phyloP scores from a whole-genome alignment of 2,329 filamentous ascomycete genomes.

The Mariannaea sp. region DNA sequence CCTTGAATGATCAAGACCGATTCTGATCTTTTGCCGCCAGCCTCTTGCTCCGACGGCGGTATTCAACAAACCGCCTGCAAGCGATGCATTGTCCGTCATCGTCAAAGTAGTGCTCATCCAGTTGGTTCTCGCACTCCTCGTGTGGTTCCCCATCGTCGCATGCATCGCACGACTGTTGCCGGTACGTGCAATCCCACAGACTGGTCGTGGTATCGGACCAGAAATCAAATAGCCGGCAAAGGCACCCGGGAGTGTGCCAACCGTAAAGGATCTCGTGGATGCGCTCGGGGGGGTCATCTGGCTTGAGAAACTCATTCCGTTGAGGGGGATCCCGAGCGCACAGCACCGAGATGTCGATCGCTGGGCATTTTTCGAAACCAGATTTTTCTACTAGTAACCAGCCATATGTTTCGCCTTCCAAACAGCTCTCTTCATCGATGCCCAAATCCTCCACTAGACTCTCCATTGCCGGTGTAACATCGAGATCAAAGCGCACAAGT shows the following conservation, averaged over 20 bases:
- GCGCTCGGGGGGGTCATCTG: neutral
- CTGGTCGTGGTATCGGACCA: neutral
- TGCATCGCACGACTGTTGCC: neutral
- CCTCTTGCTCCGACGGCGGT: slow-evolving; percentile 19
- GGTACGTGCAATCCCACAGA: slow-evolving; percentile 19
- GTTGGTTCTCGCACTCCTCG: slow-evolving; percentile 11
- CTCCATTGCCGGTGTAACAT: slow-evolving; percentile 6
- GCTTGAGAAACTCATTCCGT: neutral
- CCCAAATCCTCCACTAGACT: neutral
- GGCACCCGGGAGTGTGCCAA: slow-evolving; percentile 3
- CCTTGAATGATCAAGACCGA: too few species aligned
- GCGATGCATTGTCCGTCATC: slow-evolving; percentile 25
- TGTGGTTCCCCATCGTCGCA: slow-evolving; percentile 12
- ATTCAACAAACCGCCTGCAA: slow-evolving; percentile 13
- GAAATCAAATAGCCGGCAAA: neutral
- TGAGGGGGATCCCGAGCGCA: slow-evolving; percentile 1
- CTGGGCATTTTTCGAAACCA: neutral
- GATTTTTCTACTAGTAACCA: slow-evolving; percentile 15
- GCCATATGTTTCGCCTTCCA: slow-evolving; percentile 8
- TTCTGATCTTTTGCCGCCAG: neutral
- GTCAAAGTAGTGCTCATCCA: slow-evolving; percentile 23
- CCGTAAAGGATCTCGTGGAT: neutral
- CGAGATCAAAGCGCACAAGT: slow-evolving; percentile 20
- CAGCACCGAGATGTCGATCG: neutral
- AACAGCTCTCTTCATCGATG: neutral